Evolutionary conservation across 78 protist species (phyloP), one percentile per base, ranked within the genome.

Genomic region (Neovahlkampfia damariscottae): DNA sequence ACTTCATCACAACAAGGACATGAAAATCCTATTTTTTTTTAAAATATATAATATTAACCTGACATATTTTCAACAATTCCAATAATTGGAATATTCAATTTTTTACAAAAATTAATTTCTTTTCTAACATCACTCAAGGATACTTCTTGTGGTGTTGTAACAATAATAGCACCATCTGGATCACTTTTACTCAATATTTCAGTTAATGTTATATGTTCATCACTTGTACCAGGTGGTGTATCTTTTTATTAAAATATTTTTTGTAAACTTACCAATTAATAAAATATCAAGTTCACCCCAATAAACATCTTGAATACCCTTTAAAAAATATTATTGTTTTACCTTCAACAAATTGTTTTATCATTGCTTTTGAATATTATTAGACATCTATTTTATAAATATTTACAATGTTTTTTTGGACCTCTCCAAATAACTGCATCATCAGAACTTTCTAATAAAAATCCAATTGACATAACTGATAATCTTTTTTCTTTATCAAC

Each of bases 371-470:
- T n/a, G n/a, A n/a, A n/a, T n/a, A n/a, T n/a, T n/a, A n/a, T n/a
- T n/a, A n/a, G n/a, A n/a, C n/a, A n/a, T n/a, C n/a, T n/a, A n/a
- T n/a, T n/a, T n/a, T n/a, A n/a, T n/a, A n/a, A n/a, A n/a, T n/a
- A n/a, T n/a, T n/a, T n/a, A n/a, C n/a, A 85, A 80, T 79, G 85
- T 75, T 92, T 92, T 62, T 84, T 86, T 8, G 96, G 93, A 2
- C 98, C 98, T 27, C 98, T 62, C 98, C 98, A 95, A 28, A 95
- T 86, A 9, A 95, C 92, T 1, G 98, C 92, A 39, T 92, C 90
- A 32, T 81, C 78, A 27, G 77, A 77, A 30, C 74, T 4, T 1
- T 5, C 10, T 1, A 90, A 50, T 30, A 92, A 72, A 73, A 83
- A 92, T n/a, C 86, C 91, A 9, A 92, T 85, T 29, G 86, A 77